Base-by-base conservation (phyloP, 2,329 filamentous ascomycete genomes). In the Penicillium sp. region DNA sequence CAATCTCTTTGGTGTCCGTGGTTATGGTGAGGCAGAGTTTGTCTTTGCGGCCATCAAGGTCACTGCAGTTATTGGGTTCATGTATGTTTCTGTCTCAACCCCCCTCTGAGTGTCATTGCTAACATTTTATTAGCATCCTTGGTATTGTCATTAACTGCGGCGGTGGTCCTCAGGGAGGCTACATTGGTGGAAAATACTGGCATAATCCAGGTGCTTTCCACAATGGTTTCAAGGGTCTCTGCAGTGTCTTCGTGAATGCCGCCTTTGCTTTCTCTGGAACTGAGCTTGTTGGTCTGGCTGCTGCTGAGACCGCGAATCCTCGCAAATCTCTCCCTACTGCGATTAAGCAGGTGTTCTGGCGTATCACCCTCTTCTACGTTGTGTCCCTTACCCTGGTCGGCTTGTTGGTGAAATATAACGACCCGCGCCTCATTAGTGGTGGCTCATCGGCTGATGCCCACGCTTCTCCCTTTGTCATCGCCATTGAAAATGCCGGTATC, bases 341-440 rank as follows among this genome's bases (percentile, higher is more conserved):
- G 13, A 87, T 96, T 68, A 96, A 96, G 77, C 92, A 96, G 73
- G 91, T 96, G 22, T 96, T 96, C 75, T 97, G 93, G 92, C 88
- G 93, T 68, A 96, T 96, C 69, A 86, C 87, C 3, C 82, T 96
- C 55, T 97, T 97, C 79, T 97, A 96, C 77, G 82, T 97, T 49
- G 86, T 96, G 33, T 90, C 90, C 1, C 82, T 97, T 11, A 86
- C 86, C 4, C 79, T 97, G 4, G 86, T 97, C 56, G 91, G 93
- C 26, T 82, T 96, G 1, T 81, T 96, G 3, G 91, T 97, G 0
- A 89, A 88, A 0, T 93, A 89, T 72, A 78, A 84, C 66, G 85
- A 96, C 59, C 54, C 69, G 0, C 79, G 82, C 3, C 86, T 96
- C 0, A 79, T 91, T 1, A 79, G 80, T 11, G 80, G 81, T 42